Percentiles rank a stretch among this genome's conserved stretches.
phyloP scores from a whole-genome alignment of 176 grass and related monocot species.

The Tuctoria greenei region DNA sequence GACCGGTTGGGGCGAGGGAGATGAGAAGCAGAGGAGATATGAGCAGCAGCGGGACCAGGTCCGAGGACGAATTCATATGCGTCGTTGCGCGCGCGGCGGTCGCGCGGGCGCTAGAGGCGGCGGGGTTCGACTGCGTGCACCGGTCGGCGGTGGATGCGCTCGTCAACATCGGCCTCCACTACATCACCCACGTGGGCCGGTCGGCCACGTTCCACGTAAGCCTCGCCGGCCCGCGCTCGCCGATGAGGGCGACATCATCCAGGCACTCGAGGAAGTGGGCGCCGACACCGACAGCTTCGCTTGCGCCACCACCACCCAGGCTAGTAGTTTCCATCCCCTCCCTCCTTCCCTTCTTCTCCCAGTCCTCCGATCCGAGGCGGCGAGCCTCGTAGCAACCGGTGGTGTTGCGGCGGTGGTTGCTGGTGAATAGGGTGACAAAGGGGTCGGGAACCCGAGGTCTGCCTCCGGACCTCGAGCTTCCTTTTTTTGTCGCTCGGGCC shows the following conservation, averaged over 20 bases:
- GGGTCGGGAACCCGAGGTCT: too few relatives aligned
- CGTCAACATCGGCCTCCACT: constrained; percentile 60
- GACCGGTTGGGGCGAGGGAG: constrained; percentile 16
- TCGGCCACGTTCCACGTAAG: constrained; percentile 61
- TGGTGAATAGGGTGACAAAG: too few relatives aligned
- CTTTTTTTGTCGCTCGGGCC: too few relatives aligned
- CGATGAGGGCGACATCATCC: constrained; percentile 81
- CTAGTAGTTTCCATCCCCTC: too few relatives aligned
- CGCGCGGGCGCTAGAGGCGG: constrained; percentile 65
- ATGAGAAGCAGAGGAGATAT: constrained; percentile 34
- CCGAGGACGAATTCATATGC: constrained; percentile 60
- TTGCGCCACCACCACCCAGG: constrained; percentile 52
- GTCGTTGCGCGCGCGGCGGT: constrained; percentile 60
- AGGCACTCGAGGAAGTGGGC: constrained; percentile 68
- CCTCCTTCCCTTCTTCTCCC: too few relatives aligned
- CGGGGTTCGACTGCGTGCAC: constrained; percentile 64
- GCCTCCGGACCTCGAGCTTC: too few relatives aligned
- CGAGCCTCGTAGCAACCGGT: too few relatives aligned
- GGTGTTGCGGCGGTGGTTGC: too few relatives aligned
- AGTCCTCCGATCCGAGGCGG: too few relatives aligned
- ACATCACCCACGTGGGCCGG: constrained; percentile 68
- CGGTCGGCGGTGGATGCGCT: constrained; percentile 62
- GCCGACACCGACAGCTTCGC: constrained; percentile 53
- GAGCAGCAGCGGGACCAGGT: constrained; percentile 35
- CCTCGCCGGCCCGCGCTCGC: constrained; percentile 58